phyloP scores from a whole-genome alignment of 2,329 filamentous ascomycete genomes.

The Fusarium xyrophilum region DNA sequence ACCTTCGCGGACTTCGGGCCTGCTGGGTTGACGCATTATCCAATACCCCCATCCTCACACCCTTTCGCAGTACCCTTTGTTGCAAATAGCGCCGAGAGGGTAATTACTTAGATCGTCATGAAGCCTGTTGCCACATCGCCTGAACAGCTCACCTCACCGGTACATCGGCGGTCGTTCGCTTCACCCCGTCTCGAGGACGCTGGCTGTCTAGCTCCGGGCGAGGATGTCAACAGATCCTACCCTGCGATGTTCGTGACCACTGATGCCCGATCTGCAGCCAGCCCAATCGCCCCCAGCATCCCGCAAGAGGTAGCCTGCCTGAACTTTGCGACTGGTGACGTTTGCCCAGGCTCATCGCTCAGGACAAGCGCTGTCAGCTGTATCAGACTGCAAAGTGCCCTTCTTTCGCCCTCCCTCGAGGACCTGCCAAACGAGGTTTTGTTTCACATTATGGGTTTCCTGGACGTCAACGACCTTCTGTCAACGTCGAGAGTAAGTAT shows the following conservation, averaged over 20 bases:
- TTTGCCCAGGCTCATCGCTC: neutral
- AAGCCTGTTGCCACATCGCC: slow-evolving; percentile 41
- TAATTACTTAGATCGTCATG: slow-evolving; percentile 30
- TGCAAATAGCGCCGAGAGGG: slow-evolving; percentile 30
- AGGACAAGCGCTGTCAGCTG: neutral
- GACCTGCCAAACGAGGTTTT: slow-evolving; percentile 64
- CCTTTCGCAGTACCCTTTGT: slow-evolving; percentile 21
- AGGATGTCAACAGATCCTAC: slow-evolving; percentile 27
- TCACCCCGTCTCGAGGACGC: slow-evolving; percentile 25
- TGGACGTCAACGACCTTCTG: slow-evolving; percentile 65
- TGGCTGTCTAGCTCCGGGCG: slow-evolving; percentile 18
- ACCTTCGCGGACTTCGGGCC: slow-evolving; percentile 5
- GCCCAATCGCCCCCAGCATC: slow-evolving; percentile 14
- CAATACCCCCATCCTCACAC: slow-evolving; percentile 27
- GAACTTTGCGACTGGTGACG: slow-evolving; percentile 1
- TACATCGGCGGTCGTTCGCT: slow-evolving; percentile 44
- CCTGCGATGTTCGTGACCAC: slow-evolving; percentile 34
- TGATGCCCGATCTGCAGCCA: slow-evolving; percentile 43
- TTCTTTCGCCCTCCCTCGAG: slow-evolving; percentile 43
- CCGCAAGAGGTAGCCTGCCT: slow-evolving; percentile 14
- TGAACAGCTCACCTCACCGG: slow-evolving; percentile 46
- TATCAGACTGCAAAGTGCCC: neutral
- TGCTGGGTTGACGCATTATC: slow-evolving; percentile 8
- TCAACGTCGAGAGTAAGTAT: slow-evolving; percentile 62
- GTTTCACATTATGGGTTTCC: slow-evolving; percentile 60